Conservation (phyloP, 2,329 filamentous ascomycete genomes). For the Fusarium stilboides region DNA sequence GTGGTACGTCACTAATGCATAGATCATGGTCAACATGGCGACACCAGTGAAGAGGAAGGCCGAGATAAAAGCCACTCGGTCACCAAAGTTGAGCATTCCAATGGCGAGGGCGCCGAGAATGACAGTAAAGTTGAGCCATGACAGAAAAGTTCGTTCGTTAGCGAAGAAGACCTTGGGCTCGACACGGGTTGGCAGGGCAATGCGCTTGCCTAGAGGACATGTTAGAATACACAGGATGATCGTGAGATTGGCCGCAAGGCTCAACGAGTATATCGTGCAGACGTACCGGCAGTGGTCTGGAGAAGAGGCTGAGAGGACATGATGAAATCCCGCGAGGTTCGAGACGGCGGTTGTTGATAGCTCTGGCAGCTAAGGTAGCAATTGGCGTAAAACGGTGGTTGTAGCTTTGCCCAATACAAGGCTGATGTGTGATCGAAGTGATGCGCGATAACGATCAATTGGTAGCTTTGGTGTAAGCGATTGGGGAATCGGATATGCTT, state of each 20-base stretch:
- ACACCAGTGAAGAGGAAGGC: constrained; percentile 95
- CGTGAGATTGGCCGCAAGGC: not conserved
- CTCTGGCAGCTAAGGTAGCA: constrained; percentile 4
- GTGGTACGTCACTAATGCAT: constrained; percentile 95
- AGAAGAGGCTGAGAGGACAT: constrained; percentile 99
- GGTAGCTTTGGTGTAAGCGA: constrained; percentile 12
- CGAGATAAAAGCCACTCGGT: constrained; percentile 92
- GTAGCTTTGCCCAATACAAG: not conserved
- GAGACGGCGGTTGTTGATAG: constrained; percentile 31
- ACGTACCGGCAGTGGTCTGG: constrained; percentile 89
- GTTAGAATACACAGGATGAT: constrained; percentile 33
- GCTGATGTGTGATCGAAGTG: not conserved
- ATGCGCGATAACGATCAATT: constrained; percentile 13
- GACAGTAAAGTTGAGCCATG: constrained; percentile 99
- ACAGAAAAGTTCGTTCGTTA: constrained; percentile 98
- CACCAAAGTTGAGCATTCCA: constrained; percentile 98
- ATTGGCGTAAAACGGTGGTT: constrained; percentile 1
- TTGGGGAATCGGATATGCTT: constrained; percentile 14
- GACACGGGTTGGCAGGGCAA: constrained; percentile 96
- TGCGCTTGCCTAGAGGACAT: constrained; percentile 85
- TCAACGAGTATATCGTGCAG: constrained; percentile 50
- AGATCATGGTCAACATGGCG: constrained; percentile 94
- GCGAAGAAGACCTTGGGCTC: constrained; percentile 99
- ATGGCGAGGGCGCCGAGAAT: constrained; percentile 97
- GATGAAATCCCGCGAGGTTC: constrained; percentile 47